Conservation (phyloP, 257 asterid genomes). For the Gentiana straminea region DNA sequence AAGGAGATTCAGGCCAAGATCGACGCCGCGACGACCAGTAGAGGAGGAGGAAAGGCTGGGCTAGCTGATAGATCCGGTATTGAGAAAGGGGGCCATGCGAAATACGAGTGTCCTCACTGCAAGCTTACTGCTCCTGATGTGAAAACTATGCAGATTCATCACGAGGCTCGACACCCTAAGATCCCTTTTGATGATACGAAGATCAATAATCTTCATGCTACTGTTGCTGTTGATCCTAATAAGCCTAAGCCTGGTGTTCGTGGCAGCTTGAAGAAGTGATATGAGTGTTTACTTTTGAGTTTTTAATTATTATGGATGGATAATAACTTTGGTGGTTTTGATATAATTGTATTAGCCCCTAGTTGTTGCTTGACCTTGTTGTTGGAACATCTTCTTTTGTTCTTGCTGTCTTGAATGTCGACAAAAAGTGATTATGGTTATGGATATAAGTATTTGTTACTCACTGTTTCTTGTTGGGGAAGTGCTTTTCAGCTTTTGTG, state of each 20-base stretch:
- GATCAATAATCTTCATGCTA: slow-evolving; percentile 53
- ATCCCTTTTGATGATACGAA: slow-evolving; percentile 63
- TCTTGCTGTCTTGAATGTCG: too few relatives aligned
- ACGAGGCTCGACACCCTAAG: slow-evolving; percentile 79
- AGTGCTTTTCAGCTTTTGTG: too few relatives aligned
- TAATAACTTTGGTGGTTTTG: too few relatives aligned
- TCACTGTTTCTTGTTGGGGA: too few relatives aligned
- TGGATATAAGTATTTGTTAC: too few relatives aligned
- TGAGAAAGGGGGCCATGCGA: slow-evolving; percentile 86
- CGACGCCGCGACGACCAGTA: slow-evolving; percentile 76
- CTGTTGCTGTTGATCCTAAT: slow-evolving; percentile 21
- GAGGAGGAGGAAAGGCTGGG: slow-evolving; percentile 91
- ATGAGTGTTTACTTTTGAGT: too few relatives aligned
- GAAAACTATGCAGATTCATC: slow-evolving; percentile 89
- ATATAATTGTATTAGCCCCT: too few relatives aligned
- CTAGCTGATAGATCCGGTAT: slow-evolving; percentile 51
- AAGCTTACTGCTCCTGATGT: slow-evolving; percentile 73
- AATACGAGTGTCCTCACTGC: slow-evolving; percentile 79
- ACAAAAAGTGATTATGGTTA: too few relatives aligned
- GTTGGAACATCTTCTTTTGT: too few relatives aligned
- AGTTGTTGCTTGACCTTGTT: too few relatives aligned
- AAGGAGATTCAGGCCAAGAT: slow-evolving; percentile 61
- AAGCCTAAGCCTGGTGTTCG: slow-evolving; percentile 80
- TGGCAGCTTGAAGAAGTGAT: slow-evolving; percentile 74
- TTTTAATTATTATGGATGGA: too few relatives aligned